Conservation (phyloP, 2,329 filamentous ascomycete species). For the Metarhizium album region DNA sequence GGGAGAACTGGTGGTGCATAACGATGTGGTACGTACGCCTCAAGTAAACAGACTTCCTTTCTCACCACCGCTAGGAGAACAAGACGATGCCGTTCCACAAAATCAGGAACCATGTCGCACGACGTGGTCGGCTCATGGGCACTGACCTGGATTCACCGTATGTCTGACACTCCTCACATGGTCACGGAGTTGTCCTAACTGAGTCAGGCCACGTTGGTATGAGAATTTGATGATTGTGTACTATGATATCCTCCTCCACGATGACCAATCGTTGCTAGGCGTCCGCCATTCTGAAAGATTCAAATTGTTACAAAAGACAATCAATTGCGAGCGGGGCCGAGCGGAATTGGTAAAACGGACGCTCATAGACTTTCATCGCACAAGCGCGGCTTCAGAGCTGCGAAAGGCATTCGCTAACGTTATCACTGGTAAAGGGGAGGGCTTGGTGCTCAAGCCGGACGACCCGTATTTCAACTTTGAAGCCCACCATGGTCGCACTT, state of each 20-base stretch:
- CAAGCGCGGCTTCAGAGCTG: constrained; percentile 41
- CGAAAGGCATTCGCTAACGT: constrained; percentile 55
- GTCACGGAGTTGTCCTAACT: constrained; percentile 10
- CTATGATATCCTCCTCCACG: constrained; percentile 45
- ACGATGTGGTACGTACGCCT: constrained; percentile 37
- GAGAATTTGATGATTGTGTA: constrained; percentile 54
- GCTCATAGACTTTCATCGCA: constrained; percentile 52
- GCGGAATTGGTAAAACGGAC: constrained; percentile 58
- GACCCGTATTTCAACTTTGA: constrained; percentile 62
- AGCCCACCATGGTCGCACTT: constrained; percentile 23
- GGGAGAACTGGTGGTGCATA: constrained; percentile 74
- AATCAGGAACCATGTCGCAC: constrained; percentile 67
- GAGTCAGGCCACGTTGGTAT: constrained; percentile 31
- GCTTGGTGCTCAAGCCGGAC: constrained; percentile 70
- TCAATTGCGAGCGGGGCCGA: constrained; percentile 43
- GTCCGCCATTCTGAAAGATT: constrained; percentile 48
- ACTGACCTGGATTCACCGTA: constrained; percentile 59
- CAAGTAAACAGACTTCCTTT: too few relatives aligned
- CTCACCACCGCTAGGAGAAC: constrained; percentile 30
- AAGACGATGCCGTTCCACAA: constrained; percentile 68
- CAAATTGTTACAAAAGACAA: constrained; percentile 44
- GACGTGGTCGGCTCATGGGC: constrained; percentile 61
- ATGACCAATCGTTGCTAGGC: constrained; percentile 40
- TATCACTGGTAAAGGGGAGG: constrained; percentile 60
- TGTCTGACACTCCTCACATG: constrained; percentile 15